Evolutionary conservation across 495 filamentous ascomycete species (phyloP).

Genomic region (Daldinia loculata): DNA sequence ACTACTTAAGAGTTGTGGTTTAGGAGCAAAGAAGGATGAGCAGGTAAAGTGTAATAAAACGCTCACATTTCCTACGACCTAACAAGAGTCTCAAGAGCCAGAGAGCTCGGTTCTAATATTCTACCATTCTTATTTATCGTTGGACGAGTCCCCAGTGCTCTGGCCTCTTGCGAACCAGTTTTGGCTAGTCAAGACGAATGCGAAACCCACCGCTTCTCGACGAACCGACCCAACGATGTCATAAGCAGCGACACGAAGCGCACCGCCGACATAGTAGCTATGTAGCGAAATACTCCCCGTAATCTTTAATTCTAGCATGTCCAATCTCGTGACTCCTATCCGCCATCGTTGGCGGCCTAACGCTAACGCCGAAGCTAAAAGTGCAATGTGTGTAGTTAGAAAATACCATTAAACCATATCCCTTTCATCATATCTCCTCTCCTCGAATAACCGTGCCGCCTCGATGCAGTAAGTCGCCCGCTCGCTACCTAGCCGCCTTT

Average conservation of each 20-base stretch:
- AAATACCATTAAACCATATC: conserved; percentile 47
- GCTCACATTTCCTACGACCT: neutral
- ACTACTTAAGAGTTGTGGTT: neutral
- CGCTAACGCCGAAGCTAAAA: conserved; percentile 37
- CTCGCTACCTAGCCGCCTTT: conserved; percentile 71
- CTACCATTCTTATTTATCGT: neutral
- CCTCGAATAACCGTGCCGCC: conserved; percentile 82
- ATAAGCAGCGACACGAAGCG: neutral
- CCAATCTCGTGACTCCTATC: conserved; percentile 43
- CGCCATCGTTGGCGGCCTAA: conserved; percentile 30
- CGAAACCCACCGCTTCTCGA: neutral
- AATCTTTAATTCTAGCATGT: conserved; percentile 36
- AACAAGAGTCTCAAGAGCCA: neutral
- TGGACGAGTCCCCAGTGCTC: neutral
- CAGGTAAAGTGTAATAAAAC: neutral
- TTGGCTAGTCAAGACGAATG: neutral
- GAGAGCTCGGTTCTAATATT: neutral
- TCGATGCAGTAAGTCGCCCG: conserved; percentile 86
- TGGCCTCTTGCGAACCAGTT: neutral
- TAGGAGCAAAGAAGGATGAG: neutral
- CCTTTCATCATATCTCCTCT: conserved; percentile 52
- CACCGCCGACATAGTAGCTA: neutral
- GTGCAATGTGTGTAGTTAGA: conserved; percentile 32
- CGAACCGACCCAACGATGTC: neutral
- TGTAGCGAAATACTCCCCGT: conserved; percentile 11